A percentile compares a stretch with the other conserved stretches of the same genome.
phyloP scores from a whole-genome alignment of 208 protist genomes.

The Leishmania tarentolae region DNA sequence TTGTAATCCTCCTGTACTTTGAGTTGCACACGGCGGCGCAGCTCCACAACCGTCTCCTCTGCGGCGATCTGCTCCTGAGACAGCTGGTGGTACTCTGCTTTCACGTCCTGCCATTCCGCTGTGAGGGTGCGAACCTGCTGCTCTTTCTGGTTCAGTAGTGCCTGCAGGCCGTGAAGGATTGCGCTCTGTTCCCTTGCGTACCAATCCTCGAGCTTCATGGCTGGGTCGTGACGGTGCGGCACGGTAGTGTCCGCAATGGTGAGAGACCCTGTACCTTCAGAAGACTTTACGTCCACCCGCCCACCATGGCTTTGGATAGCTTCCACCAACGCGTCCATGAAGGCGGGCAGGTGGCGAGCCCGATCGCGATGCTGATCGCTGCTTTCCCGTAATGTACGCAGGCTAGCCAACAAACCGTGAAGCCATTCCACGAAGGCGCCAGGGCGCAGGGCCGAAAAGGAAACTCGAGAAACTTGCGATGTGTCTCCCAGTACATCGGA shows the following conservation, averaged over 20 bases:
- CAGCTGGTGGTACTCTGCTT: conserved; percentile 53
- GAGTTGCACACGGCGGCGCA: conserved; percentile 69
- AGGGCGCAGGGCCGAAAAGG: conserved; percentile 18
- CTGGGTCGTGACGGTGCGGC: conserved; percentile 1
- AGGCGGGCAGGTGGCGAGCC: conserved; percentile 17
- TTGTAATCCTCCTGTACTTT: conserved; percentile 78
- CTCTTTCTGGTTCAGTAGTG: conserved; percentile 26
- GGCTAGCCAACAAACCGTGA: conserved; percentile 14
- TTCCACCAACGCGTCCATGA: conserved; percentile 47
- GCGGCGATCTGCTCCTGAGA: conserved; percentile 57
- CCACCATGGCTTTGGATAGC: conserved; percentile 49
- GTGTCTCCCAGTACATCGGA: conserved; percentile 11
- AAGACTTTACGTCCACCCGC: conserved; percentile 23
- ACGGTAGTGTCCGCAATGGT: background rate
- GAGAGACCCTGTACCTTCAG: background rate
- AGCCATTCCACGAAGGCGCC: conserved; percentile 23
- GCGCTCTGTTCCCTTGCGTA: conserved; percentile 19
- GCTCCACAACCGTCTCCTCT: conserved; percentile 64
- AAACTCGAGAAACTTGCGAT: background rate
- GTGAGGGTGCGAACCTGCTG: background rate
- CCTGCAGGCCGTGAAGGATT: conserved; percentile 34
- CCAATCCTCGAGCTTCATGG: conserved; percentile 4
- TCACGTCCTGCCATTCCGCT: conserved; percentile 55
- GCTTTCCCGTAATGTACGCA: conserved; percentile 4
- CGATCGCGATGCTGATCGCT: conserved; percentile 10